A percentile compares a stretch with the other conserved stretches of the same genome.
phyloP scores from a whole-genome alignment of 1,284 basidiomycete genomes.

The Macrocystidia cucumis region DNA sequence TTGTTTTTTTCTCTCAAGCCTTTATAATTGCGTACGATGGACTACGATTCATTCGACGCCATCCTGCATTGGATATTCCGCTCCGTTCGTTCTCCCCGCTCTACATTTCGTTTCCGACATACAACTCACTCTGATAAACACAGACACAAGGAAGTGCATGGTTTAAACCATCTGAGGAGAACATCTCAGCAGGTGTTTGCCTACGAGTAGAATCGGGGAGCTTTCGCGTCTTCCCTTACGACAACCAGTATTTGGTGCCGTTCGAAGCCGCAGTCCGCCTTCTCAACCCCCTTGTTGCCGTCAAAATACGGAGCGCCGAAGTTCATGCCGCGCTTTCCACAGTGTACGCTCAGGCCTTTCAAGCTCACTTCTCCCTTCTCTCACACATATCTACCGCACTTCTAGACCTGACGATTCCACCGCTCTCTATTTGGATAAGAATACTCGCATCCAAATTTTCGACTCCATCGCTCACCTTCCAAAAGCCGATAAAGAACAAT shows the following conservation, averaged over 20 bases:
- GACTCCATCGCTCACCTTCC: constrained; percentile 56
- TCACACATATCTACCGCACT: too few species aligned
- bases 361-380: too few species aligned
- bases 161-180: constrained; percentile 72
- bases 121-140: constrained; percentile 2
- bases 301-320: constrained; percentile 75
- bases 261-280: constrained; percentile 64
- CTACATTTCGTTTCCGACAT: not conserved
- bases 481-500: constrained; percentile 74
- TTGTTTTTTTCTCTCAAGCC: constrained; percentile 16
- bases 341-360: constrained; percentile 36
- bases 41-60: constrained; percentile 70
- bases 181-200: constrained; percentile 62
- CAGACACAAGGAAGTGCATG: constrained; percentile 67
- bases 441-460: constrained; percentile 61
- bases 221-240: constrained; percentile 68
- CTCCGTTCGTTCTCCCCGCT: constrained; percentile 20
- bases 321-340: constrained; percentile 68
- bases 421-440: constrained; percentile 47
- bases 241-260: constrained; percentile 51
- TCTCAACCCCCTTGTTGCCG: constrained; percentile 75
- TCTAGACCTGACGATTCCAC: constrained; percentile 40
- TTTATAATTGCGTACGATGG: constrained; percentile 37
- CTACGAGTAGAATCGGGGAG: constrained; percentile 52
- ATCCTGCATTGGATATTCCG: constrained; percentile 60